These are phyloP conservation scores for Candida sanyaensis DNA, from an alignment of 1,139 yeast species.

Conservation along the genomic window DNA sequence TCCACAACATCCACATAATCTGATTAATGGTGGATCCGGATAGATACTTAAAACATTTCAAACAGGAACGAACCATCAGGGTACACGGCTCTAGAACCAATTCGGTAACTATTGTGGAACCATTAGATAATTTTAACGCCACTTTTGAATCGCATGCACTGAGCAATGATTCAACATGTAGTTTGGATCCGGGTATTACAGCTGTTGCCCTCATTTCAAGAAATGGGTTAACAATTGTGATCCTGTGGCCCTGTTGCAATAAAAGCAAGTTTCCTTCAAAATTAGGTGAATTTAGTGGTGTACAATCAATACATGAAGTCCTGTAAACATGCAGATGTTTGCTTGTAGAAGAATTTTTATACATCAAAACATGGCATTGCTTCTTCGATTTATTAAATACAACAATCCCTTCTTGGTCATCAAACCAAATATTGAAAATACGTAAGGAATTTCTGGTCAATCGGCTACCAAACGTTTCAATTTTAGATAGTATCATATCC, in stretches of 20 bases:
- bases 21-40: constrained; percentile 62
- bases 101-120: constrained; percentile 30
- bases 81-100: constrained; percentile 51
- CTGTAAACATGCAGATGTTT: constrained; percentile 35
- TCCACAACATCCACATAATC: constrained; percentile 64
- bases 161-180: constrained; percentile 16
- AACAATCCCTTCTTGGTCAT: constrained; percentile 62
- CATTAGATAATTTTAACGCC: constrained; percentile 24
- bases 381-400: constrained; percentile 33
- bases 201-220: constrained; percentile 52
- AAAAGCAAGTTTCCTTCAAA: constrained; percentile 47
- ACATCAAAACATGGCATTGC: constrained; percentile 53
- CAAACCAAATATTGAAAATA: constrained; percentile 45
- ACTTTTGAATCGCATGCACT: constrained; percentile 33
- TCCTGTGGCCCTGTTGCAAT: constrained; percentile 25
- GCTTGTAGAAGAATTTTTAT: constrained; percentile 39
- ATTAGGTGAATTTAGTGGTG: constrained; percentile 31
- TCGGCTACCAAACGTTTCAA: constrained; percentile 33
- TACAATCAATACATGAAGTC: constrained; percentile 43
- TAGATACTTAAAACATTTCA: constrained; percentile 52
- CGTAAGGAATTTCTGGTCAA: constrained; percentile 33
- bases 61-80: constrained; percentile 40
- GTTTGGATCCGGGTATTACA: constrained; percentile 25
- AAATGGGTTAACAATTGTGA: constrained; percentile 66
- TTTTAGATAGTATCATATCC: constrained; percentile 66